phyloP scores from a whole-genome alignment of 1,139 yeast species.

The Lodderomyces jiufengensis region DNA sequence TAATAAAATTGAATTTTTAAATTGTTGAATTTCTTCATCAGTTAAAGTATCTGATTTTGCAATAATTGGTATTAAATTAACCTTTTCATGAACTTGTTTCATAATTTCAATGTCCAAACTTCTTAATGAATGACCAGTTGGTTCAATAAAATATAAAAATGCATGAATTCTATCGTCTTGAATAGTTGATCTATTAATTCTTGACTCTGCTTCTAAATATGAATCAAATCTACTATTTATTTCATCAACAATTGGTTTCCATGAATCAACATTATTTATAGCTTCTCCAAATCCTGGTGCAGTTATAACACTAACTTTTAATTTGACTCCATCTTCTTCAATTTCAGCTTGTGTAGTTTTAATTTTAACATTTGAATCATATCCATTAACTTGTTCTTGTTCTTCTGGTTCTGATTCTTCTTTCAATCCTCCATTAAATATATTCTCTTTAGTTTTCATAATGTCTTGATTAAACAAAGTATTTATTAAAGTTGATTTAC shows the following conservation, averaged over 20 bases:
- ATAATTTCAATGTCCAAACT: slow-evolving; percentile 87
- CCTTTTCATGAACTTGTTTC: slow-evolving; percentile 86
- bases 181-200: slow-evolving; percentile 71
- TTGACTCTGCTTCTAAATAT: slow-evolving; percentile 87
- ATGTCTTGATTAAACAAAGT: slow-evolving; percentile 83
- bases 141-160: slow-evolving; percentile 86
- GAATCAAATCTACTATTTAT: slow-evolving; percentile 82
- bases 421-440: not conserved
- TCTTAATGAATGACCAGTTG: slow-evolving; percentile 91
- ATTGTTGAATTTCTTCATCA: slow-evolving; percentile 74
- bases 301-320: slow-evolving; percentile 80
- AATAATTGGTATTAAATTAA: slow-evolving; percentile 89
- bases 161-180: slow-evolving; percentile 84
- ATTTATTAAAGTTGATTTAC: slow-evolving; percentile 88
- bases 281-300: slow-evolving; percentile 95
- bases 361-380: slow-evolving; percentile 45
- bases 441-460: too few relatives aligned
- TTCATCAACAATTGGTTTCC: slow-evolving; percentile 93
- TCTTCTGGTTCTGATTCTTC: slow-evolving; percentile 10
- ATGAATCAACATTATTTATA: slow-evolving; percentile 81
- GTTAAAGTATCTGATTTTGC: slow-evolving; percentile 94
- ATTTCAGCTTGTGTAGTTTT: slow-evolving; percentile 68
- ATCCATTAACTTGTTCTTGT: slow-evolving; percentile 20
- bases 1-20: slow-evolving; percentile 70
- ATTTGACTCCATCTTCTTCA: slow-evolving; percentile 90